phyloP scores from a whole-genome alignment of 1,284 basidiomycete genomes.

The Ganoderma multipileum region DNA sequence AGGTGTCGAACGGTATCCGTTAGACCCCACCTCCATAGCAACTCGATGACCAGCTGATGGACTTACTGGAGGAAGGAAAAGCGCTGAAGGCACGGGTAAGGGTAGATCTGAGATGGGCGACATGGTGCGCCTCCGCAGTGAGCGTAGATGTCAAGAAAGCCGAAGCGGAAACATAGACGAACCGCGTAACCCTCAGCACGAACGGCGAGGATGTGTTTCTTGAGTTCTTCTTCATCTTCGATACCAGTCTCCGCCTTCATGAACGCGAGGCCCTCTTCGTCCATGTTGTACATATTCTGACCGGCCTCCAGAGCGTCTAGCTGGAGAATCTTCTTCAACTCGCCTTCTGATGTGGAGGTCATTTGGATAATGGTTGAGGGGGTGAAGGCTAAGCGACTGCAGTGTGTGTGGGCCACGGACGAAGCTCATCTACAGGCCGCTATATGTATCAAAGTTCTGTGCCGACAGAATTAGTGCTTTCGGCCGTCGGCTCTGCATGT shows the following conservation, averaged over 20 bases:
- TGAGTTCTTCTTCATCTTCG: slow-evolving; percentile 45
- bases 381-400: background rate
- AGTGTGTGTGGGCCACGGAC: background rate
- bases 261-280: background rate
- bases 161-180: background rate
- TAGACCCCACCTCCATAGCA: background rate
- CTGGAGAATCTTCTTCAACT: background rate
- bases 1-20: too few relatives aligned
- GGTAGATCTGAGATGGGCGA: background rate
- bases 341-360: background rate
- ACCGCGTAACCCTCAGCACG: slow-evolving; percentile 38
- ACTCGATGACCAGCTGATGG: background rate
- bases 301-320: background rate
- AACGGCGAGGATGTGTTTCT: slow-evolving; percentile 49
- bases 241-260: slow-evolving; percentile 48
- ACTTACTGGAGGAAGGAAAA: slow-evolving; percentile 14
- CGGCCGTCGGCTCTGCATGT: background rate
- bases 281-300: background rate
- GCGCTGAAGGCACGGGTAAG: slow-evolving; percentile 9
- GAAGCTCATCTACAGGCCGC: background rate
- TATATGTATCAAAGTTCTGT: background rate
- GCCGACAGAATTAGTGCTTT: background rate
- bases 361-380: background rate
- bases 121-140: background rate
- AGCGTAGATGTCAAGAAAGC: background rate